These are phyloP conservation scores for Globisporangium mamillatum DNA, from an alignment of 352 stramenopile species.

Conservation along the genomic window DNA sequence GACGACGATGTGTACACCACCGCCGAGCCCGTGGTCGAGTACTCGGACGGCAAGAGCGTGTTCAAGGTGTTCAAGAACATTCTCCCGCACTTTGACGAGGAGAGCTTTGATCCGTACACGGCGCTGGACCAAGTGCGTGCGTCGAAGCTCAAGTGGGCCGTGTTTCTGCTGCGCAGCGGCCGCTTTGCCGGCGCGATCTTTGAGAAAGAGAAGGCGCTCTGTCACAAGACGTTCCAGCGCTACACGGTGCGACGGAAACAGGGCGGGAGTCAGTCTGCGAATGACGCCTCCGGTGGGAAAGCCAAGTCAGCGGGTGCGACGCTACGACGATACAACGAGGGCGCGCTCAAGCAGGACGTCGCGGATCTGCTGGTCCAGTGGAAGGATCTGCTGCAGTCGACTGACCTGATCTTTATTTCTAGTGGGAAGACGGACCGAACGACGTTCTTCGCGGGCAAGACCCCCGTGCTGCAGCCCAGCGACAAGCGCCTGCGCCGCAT, in stretches of 20 bases:
- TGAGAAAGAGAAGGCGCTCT: slow-evolving; percentile 83
- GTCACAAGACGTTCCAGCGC: slow-evolving; percentile 90
- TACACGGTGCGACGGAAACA: slow-evolving; percentile 95
- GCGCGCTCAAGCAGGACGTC: slow-evolving; percentile 89
- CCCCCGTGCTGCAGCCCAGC: slow-evolving; percentile 47
- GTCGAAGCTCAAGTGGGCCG: slow-evolving; percentile 72
- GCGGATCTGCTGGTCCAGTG: slow-evolving; percentile 74
- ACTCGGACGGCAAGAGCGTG: slow-evolving; percentile 64
- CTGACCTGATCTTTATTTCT: slow-evolving; percentile 72
- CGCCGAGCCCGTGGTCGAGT: slow-evolving; percentile 73
- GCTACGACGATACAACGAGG: slow-evolving; percentile 91
- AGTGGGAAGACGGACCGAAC: slow-evolving; percentile 67
- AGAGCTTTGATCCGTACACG: slow-evolving; percentile 59
- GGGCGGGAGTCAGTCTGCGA: slow-evolving; percentile 88
- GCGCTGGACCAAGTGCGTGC: slow-evolving; percentile 43
- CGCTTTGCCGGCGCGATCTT: slow-evolving; percentile 92
- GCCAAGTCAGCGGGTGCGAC: slow-evolving; percentile 92
- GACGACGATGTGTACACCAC: slow-evolving; percentile 45
- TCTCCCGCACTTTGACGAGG: slow-evolving; percentile 37
- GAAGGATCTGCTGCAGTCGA: slow-evolving; percentile 52
- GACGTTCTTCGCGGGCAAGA: slow-evolving; percentile 82
- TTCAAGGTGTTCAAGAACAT: slow-evolving; percentile 83
- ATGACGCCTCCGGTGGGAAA: slow-evolving; percentile 79
- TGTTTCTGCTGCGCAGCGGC: slow-evolving; percentile 90
- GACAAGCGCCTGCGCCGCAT: slow-evolving; percentile 73